Percentiles rank a stretch among this genome's conserved stretches.
These are phyloP conservation scores for Trichoderma harzianum DNA, from an alignment of 2,329 filamentous ascomycete genomes.

Conservation along the genomic window DNA sequence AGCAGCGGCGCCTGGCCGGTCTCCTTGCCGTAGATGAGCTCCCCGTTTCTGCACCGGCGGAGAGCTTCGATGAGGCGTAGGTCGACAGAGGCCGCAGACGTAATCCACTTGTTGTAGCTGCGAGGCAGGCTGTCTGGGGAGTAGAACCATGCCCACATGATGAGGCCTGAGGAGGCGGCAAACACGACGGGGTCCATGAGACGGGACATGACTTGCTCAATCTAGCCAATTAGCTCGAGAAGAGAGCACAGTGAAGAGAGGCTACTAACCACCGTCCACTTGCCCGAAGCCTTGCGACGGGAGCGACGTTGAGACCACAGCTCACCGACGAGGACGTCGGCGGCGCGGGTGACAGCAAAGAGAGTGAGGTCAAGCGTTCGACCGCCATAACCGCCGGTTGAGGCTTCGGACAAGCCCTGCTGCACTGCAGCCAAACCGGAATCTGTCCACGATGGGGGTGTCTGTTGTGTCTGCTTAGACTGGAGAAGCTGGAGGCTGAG, in stretches of 20 bases:
- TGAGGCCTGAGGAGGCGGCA: conserved; percentile 64
- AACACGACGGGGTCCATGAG: conserved; percentile 67
- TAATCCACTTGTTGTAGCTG: conserved; percentile 80
- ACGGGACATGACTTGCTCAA: conserved; percentile 34
- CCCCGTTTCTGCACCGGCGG: conserved; percentile 59
- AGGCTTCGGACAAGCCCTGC: conserved; percentile 26
- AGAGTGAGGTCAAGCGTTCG: conserved; percentile 78
- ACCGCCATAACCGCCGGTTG: conserved; percentile 50
- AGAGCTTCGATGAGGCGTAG: conserved; percentile 70
- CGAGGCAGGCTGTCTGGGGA: conserved; percentile 64
- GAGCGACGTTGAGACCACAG: conserved; percentile 55
- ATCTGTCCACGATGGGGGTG: conserved; percentile 32
- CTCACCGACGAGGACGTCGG: conserved; percentile 67
- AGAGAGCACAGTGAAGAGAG: conserved; percentile 3
- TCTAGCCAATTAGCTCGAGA: conserved; percentile 24
- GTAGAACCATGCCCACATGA: conserved; percentile 93
- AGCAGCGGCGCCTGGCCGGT: conserved; percentile 68
- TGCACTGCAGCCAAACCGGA: conserved; percentile 37
- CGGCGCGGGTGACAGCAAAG: conserved; percentile 69
- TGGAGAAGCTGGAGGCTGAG: conserved; percentile 56
- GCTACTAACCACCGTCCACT: conserved; percentile 46
- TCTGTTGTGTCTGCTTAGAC: conserved; percentile 44
- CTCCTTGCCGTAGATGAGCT: conserved; percentile 69
- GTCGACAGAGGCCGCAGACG: conserved; percentile 72
- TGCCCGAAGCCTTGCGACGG: conserved; percentile 42